Base-by-base conservation (phyloP, 176 grass and related monocot genomes). In the Musa acuminata region DNA sequence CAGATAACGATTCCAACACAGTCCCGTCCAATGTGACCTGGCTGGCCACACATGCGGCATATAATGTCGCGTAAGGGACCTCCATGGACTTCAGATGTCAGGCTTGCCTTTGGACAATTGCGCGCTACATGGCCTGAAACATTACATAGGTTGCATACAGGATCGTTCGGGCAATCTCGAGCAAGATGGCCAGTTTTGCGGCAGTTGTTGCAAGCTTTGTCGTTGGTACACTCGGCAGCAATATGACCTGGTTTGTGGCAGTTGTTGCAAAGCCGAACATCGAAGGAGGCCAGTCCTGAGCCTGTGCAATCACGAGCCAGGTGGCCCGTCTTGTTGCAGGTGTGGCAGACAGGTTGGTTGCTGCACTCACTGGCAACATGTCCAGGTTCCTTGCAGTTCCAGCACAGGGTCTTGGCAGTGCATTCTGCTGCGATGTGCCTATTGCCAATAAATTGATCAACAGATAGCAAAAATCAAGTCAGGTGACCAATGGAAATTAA, bases 161-260 rank as follows among this genome's bases (percentile, higher is more conserved):
- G 90, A 2, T 98, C 90, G 0, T 98, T 98, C 10, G 83, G 87
- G 90, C 95, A 98, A 62, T 94, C 86, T 22, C 88, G 81, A 58
- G 95, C 95, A 27, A 98, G 85, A 78, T 94, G 90, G 3, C 95
- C 95, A 0, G 90, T 84, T 53, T 93, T 83, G 71, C 78, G 88
- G 63, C 95, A 98, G 77, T 94, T 98, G 80, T 98, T 98, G 84
- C 95, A 98, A 67, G 90, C 90, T 11, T 77, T 87, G 13, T 94
- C 86, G 49, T 91, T 98, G 29, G 85, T 94, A 68, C 90, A 94
- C 53, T 89, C 90, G 25, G 86, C 79, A 51, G 91, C 83, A 49
- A 94, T 90, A 69, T 98, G 95, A 16, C 95, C 90, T 60, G 82
- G 82, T 72, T 87, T 98, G 72, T 84, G 81, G 63, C 95, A 94